Percentiles rank a stretch among this genome's conserved stretches.
phyloP scores from a whole-genome alignment of 2,329 filamentous ascomycete species.

The Aaosphaeria arxii region DNA sequence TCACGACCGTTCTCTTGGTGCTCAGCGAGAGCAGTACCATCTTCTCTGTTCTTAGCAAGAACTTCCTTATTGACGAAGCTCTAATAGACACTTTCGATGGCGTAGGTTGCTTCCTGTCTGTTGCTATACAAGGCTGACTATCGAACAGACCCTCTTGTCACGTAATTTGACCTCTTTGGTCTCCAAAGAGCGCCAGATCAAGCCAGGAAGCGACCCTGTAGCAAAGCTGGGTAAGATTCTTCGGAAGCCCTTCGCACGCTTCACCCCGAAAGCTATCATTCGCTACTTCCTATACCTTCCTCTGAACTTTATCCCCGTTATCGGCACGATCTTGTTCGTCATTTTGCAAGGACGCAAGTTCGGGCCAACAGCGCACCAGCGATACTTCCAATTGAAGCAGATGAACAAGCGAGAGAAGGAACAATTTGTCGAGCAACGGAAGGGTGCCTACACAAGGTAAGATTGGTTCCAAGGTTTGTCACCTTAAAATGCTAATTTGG shows the following conservation, averaged over 20 bases:
- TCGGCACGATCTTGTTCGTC: conserved; percentile 81
- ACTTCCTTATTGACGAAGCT: conserved; percentile 76
- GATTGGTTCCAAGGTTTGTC: conserved; percentile 18
- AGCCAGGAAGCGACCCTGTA: conserved; percentile 52
- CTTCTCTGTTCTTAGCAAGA: conserved; percentile 57
- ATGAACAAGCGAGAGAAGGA: conserved; percentile 66
- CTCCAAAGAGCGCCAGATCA: conserved; percentile 70
- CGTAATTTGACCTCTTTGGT: conserved; percentile 62
- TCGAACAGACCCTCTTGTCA: conserved; percentile 47
- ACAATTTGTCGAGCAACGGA: conserved; percentile 67
- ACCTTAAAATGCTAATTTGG: background rate
- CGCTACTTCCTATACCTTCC: conserved; percentile 83
- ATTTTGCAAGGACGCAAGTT: conserved; percentile 60
- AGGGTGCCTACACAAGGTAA: conserved; percentile 78
- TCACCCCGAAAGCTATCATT: conserved; percentile 60
- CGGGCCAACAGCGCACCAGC: conserved; percentile 53
- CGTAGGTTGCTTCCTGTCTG: conserved; percentile 24
- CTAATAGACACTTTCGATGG: conserved; percentile 89
- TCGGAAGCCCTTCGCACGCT: conserved; percentile 53
- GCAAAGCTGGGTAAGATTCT: conserved; percentile 56
- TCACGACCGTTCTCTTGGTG: conserved; percentile 65
- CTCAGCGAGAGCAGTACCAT: conserved; percentile 49
- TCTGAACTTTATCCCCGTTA: conserved; percentile 87
- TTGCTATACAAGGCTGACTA: background rate
- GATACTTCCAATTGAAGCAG: conserved; percentile 90